Evolutionary conservation across 768 basidiomycete genomes (phyloP).

Genomic region (Lentinus brumalis): DNA sequence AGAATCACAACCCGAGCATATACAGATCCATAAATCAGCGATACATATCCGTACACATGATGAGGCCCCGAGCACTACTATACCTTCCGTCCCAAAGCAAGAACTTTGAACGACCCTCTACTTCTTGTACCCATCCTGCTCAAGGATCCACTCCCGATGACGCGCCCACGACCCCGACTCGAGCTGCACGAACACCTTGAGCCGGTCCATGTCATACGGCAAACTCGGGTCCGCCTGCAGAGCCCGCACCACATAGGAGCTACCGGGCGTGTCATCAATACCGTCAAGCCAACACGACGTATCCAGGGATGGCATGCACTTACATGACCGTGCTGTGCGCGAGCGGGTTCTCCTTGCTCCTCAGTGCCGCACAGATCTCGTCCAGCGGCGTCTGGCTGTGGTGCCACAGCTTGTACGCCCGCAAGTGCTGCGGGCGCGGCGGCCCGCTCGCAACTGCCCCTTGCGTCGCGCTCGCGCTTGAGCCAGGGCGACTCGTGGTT

Average conservation of each 20-base stretch:
- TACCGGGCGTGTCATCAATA: slow-evolving; percentile 17
- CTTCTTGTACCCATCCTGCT: slow-evolving; percentile 16
- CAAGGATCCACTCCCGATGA: slow-evolving; percentile 41
- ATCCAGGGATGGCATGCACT: slow-evolving; percentile 11
- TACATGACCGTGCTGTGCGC: slow-evolving; percentile 51
- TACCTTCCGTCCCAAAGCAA: too few species aligned
- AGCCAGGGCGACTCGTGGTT: not conserved
- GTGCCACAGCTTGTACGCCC: slow-evolving; percentile 51
- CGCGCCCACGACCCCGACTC: slow-evolving; percentile 45
- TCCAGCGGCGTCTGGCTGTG: slow-evolving; percentile 35
- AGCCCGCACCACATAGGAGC: slow-evolving; percentile 46
- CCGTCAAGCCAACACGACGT: not conserved
- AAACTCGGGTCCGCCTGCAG: slow-evolving; percentile 41
- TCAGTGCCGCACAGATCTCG: slow-evolving; percentile 42
- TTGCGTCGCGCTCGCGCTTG: not conserved
- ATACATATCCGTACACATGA: too few species aligned
- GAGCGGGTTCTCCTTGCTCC: slow-evolving; percentile 42
- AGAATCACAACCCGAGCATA: too few species aligned
- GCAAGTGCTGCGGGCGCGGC: slow-evolving; percentile 35
- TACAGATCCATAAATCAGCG: too few species aligned
- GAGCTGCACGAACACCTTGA: slow-evolving; percentile 40
- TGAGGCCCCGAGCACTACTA: too few species aligned
- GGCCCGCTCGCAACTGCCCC: not conserved
- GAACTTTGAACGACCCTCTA: not conserved
- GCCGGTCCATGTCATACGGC: slow-evolving; percentile 36